Conservation (phyloP, 1,284 basidiomycete genomes). For the Sporisorium exsertum region DNA sequence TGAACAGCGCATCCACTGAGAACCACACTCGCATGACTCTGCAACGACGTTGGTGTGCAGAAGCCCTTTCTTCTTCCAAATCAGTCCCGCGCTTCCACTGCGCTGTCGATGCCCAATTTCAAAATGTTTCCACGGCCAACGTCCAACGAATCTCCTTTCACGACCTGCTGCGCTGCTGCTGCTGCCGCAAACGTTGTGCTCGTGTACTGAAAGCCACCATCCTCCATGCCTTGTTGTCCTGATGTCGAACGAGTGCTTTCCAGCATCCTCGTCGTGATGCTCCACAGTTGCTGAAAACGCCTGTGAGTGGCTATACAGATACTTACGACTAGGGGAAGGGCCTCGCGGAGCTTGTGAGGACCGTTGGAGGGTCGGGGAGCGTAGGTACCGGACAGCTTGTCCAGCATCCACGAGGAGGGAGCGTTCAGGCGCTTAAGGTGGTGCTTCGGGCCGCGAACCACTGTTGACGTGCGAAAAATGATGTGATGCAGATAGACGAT, state of each 20-base stretch:
- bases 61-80: too few relatives aligned
- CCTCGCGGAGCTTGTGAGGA: slow-evolving; percentile 99
- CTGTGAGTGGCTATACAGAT: slow-evolving; percentile 14
- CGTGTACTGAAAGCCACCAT: neutral
- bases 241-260: slow-evolving; percentile 1
- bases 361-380: slow-evolving; percentile 96
- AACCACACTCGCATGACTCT: too few relatives aligned
- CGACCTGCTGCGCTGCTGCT: neutral
- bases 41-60: too few relatives aligned
- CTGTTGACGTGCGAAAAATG: slow-evolving; percentile 25
- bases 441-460: slow-evolving; percentile 91
- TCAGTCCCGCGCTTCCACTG: too few relatives aligned
- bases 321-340: slow-evolving; percentile 74
- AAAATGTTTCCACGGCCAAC: neutral
- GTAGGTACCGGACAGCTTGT: slow-evolving; percentile 98
- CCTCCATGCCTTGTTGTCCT: neutral
- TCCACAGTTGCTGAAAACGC: neutral
- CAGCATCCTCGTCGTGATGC: slow-evolving; percentile 9
- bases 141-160: neutral
- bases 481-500: slow-evolving; percentile 4
- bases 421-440: slow-evolving; percentile 98
- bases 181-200: neutral
- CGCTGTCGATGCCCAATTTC: neutral
- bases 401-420: slow-evolving; percentile 99
- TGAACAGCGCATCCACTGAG: too few relatives aligned